Evolutionary conservation across 345 rosid genomes (phyloP), one percentile per base, ranked within the genome.

Genomic region (Eucalyptus decipiens): DNA sequence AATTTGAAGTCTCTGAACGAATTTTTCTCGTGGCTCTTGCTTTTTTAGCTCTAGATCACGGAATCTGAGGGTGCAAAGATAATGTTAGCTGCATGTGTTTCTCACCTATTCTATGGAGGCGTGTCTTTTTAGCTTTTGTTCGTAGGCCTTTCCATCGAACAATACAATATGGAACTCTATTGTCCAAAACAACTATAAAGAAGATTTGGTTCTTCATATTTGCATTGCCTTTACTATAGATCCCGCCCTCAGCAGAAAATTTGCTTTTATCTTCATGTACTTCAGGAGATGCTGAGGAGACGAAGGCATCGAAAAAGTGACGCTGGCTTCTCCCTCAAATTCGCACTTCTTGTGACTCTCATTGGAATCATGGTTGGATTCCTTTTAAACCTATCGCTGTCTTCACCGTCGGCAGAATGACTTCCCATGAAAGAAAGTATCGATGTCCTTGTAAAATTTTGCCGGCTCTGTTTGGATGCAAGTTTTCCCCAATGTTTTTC

Each of bases 331-430:
- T 96, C 99, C 60, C 65, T 97, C 69, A 94, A 90, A 87, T 95
- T 97, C 62, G 98, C 99, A 28, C 94, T 93, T 30, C 72, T 96
- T 60, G 98, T 97, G 89, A 99, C 96, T 86, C 93, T 97, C 56
- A 93, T 97, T 15, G 99, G 99, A 52, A 93, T 97, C 87, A 89
- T 94, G 95, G 93, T 92, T 40, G 99, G 99, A 49, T 94, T 95
- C 90, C 93, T 97, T 91, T 90, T 97, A 94, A 95, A 97, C 90
- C 91, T 95, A 85, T 90, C 94, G 11, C 76, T 95, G 90, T 92
- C 99, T 76, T 95, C 95, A 16, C 95, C 95, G 1, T 76, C 94
- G 6, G 47, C 90, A 2, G 58, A 54, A 80, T 58, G 50, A 83
- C 32, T 45, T 32, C 16, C 49, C 42, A 18, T 19, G 47, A 81